These are phyloP conservation scores for Senna siamea DNA, from an alignment of 306 rosid genomes.

Conservation along the genomic window DNA sequence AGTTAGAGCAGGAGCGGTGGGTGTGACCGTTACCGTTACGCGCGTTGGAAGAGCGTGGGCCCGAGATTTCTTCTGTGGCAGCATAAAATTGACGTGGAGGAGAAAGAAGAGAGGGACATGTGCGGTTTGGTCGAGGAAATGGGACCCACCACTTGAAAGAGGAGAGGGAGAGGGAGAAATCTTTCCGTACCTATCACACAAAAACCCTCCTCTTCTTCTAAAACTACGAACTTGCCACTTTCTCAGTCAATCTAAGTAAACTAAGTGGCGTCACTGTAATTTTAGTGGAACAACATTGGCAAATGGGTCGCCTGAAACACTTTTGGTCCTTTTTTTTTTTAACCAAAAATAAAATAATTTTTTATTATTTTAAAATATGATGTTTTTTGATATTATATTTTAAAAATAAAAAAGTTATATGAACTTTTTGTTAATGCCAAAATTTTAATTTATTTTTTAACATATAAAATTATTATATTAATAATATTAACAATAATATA, in stretches of 20 bases:
- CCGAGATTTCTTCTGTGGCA: not conserved
- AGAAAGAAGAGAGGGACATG: conserved; percentile 34
- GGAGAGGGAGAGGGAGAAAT: not conserved
- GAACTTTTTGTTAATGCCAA: too few relatives aligned
- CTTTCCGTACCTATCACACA: not conserved
- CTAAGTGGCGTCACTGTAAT: not conserved
- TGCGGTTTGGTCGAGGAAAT: conserved; percentile 41
- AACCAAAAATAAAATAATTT: too few relatives aligned
- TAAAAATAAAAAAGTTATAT: too few relatives aligned
- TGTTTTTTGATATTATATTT: too few relatives aligned
- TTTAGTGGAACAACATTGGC: not conserved
- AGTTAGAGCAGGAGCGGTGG: not conserved
- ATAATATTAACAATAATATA: too few relatives aligned
- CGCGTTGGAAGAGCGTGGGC: conserved; percentile 44
- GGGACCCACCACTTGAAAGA: conserved; percentile 39
- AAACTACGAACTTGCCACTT: conserved; percentile 20
- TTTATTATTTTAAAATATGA: too few relatives aligned
- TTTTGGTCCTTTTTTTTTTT: too few relatives aligned
- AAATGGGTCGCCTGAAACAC: too few relatives aligned
- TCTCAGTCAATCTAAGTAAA: not conserved
- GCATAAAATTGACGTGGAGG: conserved; percentile 36
- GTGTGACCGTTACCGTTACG: conserved; percentile 52
- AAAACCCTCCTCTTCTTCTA: not conserved
- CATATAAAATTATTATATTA: too few relatives aligned
- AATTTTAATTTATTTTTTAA: too few relatives aligned